Conservation (phyloP, 2,329 filamentous ascomycete species). For the Penicillium sp. region DNA sequence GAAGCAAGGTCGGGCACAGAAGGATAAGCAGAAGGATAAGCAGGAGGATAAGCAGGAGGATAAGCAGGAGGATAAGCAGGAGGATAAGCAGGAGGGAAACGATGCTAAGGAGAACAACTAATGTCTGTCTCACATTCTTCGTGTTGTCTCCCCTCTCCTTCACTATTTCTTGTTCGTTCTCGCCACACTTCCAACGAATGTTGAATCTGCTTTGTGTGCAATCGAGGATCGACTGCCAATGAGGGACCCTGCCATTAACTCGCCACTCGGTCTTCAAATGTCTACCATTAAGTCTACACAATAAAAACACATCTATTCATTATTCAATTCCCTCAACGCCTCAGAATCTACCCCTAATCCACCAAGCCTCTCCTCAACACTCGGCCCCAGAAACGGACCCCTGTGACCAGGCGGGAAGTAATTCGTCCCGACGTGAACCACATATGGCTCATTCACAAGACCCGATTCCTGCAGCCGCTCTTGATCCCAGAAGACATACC, state of each 20-base stretch:
- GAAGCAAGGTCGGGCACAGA: neutral
- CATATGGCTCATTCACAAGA: neutral
- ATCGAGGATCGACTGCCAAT: neutral
- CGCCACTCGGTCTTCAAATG: neutral
- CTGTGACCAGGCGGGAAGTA: neutral
- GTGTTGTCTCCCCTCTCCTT: neutral
- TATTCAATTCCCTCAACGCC: neutral
- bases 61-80: no score
- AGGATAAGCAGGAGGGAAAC: neutral
- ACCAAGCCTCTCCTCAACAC: constrained; percentile 1
- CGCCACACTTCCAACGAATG: neutral
- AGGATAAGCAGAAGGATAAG: neutral
- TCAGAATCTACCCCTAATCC: neutral
- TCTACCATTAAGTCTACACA: no score
- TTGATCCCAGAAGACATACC: constrained; percentile 7
- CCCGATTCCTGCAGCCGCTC: neutral
- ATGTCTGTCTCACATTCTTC: neutral
- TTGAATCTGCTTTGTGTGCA: neutral
- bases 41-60: neutral
- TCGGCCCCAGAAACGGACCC: neutral
- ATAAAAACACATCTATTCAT: neutral
- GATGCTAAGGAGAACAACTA: neutral
- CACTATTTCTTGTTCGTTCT: neutral
- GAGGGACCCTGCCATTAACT: neutral
- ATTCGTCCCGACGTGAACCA: neutral